Evolutionary conservation across 305 asterid species (phyloP), one percentile per base, ranked within the genome.

Genomic region (Fraxinus greggii): DNA sequence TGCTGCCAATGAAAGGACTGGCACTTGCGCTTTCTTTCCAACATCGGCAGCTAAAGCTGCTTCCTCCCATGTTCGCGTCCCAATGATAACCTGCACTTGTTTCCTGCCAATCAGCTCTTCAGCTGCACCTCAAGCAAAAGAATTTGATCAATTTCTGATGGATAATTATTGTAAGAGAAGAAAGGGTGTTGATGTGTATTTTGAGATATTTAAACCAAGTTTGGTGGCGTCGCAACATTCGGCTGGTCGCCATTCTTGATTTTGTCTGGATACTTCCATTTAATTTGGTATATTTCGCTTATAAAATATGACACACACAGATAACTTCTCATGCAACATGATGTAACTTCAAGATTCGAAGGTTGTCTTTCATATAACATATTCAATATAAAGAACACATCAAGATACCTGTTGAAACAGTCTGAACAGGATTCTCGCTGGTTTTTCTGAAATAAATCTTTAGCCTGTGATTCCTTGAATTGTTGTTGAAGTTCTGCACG

Each of bases 11-110:
- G 89, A 88, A 75, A 86, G 79, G 72, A 88, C 73, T 10, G 91
- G 88, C 8, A 88, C 82, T 56, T 84, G 83, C 40, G 73, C 82
- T 78, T 45, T 70, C 13, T 80, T 83, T 76, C 87, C 89, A 15
- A 85, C 81, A 72, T 86, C 85, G 23, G 89, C 89, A 19, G 83
- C 85, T 81, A 86, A 78, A 76, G 83, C 84, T 15, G 87, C 78
- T 79, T 86, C 89, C 69, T 88, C 91, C 88, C 88, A 88, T 15
- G 85, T 86, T 42, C 80, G 76, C 81, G 82, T 81, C 32, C 89
- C 91, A 73, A 85, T 59, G 65, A 88, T 88, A 32, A 80, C 84
- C 45, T 81, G 79, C 73, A 83, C 89, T 72, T 81, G 69, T 0
- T 83, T 67, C 70, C 73, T 48, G 40, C 76, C 73, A 31, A 88